These are phyloP conservation scores for Cryptococcus sp. DNA, from an alignment of 1,284 basidiomycete genomes.

Conservation along the genomic window DNA sequence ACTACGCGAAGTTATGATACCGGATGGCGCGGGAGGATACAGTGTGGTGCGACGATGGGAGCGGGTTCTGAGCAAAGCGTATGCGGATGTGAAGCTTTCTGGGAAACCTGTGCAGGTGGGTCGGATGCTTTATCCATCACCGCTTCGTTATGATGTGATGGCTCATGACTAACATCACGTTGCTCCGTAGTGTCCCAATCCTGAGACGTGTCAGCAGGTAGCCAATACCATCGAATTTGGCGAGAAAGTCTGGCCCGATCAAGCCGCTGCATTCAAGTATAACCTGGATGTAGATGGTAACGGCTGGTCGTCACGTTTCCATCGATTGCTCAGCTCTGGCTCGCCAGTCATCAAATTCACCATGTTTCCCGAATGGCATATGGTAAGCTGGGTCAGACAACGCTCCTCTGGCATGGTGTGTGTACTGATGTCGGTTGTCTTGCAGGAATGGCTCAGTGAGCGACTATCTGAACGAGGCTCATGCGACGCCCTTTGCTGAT, in stretches of 20 bases:
- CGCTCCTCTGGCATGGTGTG: background rate
- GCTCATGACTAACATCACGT: background rate
- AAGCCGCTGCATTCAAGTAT: slow-evolving; percentile 58
- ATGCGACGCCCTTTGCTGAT: no score
- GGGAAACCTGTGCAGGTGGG: slow-evolving; percentile 46
- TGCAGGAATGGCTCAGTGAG: slow-evolving; percentile 44
- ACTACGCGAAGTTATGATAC: slow-evolving; percentile 46
- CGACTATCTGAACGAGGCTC: background rate
- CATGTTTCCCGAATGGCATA: slow-evolving; percentile 54
- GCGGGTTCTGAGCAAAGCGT: slow-evolving; percentile 43
- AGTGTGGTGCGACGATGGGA: slow-evolving; percentile 35
- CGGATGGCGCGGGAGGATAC: slow-evolving; percentile 46
- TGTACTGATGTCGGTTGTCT: slow-evolving; percentile 3
- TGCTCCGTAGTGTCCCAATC: slow-evolving; percentile 24
- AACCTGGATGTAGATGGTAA: slow-evolving; percentile 55
- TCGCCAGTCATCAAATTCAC: slow-evolving; percentile 54
- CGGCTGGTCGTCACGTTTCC: slow-evolving; percentile 55
- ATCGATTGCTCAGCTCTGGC: slow-evolving; percentile 50
- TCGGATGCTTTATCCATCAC: background rate
- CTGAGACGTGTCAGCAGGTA: slow-evolving; percentile 41
- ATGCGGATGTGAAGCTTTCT: slow-evolving; percentile 52
- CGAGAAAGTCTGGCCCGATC: slow-evolving; percentile 54
- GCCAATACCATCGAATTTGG: slow-evolving; percentile 55
- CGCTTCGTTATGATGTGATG: background rate
- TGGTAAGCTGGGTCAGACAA: slow-evolving; percentile 28